Conservation (phyloP, 495 filamentous ascomycete genomes). For the Trichoderma asperelloides region DNA sequence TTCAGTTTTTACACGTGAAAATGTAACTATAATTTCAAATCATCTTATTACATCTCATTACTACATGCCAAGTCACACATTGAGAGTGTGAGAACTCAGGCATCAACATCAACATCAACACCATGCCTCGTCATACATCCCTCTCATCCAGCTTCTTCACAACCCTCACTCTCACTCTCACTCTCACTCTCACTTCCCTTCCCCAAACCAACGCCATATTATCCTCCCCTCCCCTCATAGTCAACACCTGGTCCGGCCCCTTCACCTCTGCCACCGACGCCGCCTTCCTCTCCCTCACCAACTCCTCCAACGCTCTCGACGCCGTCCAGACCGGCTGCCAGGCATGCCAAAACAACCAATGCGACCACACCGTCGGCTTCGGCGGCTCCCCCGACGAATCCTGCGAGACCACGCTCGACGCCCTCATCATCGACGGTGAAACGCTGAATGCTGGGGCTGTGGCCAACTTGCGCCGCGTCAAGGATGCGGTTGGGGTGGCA, state of each 20-base stretch:
- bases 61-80: not conserved
- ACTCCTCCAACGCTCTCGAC: constrained; percentile 28
- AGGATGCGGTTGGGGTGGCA: constrained; percentile 35
- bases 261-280: constrained; percentile 41
- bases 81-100: not conserved
- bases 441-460: constrained; percentile 38
- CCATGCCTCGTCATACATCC: not conserved
- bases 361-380: constrained; percentile 38
- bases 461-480: constrained; percentile 33
- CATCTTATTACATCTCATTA: not conserved
- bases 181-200: not conserved
- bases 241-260: constrained; percentile 39
- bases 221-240: constrained; percentile 32
- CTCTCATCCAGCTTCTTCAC: not conserved
- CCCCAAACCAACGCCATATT: constrained; percentile 13
- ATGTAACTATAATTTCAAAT: not conserved
- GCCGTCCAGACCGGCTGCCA: constrained; percentile 35
- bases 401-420: constrained; percentile 18
- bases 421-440: constrained; percentile 25
- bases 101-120: not conserved
- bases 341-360: constrained; percentile 35
- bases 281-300: constrained; percentile 28
- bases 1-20: too few species aligned
- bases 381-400: constrained; percentile 39
- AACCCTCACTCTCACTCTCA: not conserved